Base-by-base conservation (phyloP, 805 yeast genomes). In the Saccharomycopsis babjevae region DNA sequence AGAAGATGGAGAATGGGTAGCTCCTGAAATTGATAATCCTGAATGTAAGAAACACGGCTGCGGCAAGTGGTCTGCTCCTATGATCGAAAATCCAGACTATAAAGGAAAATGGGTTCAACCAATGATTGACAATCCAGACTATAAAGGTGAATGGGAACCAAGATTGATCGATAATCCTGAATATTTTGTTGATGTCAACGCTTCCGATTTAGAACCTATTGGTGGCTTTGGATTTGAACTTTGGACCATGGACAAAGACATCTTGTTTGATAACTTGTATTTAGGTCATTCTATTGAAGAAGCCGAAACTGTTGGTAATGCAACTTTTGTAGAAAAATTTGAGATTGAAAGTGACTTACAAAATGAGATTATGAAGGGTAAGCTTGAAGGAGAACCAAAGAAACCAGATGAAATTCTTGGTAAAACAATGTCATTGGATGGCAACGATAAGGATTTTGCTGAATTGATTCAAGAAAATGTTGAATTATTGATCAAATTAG, bases 221-320 rank as follows among this genome's bases (percentile, higher is more conserved):
- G 92, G 91, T 28, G 96, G 88, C 11, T 67, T 90, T 54, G 97
- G 96, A 8, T 88, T 92, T 68, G 97, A 91, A 72, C 76, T 91
- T 65, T 91, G 97, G 96, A 82, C 93, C 56, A 86, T 91, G 85
- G 85, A 88, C 65, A 77, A 78, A 52, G 82, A 88, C 57, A 81
- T 90, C 57, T 67, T 88, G 70, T 89, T 91, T 70, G 89, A 89
- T 71, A 89, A 91, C 74, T 82, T 91, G 63, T 92, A 91, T 71
- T 71, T 91, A 63, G 97, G 97, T 36, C 92, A 89, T 69, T 83
- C 88, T 1, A 75, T 91, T n/a, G 76, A 74, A 43, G 97, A 91
- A 69, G 97, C 97, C 13, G 97, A 92, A 75, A 61, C 69, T 10
- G 77, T 91, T 65, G 97, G 97, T 38, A 91, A 92, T 70, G 72